Conservation (phyloP, 176 grass and related monocot species). For the Raddia distichophylla region DNA sequence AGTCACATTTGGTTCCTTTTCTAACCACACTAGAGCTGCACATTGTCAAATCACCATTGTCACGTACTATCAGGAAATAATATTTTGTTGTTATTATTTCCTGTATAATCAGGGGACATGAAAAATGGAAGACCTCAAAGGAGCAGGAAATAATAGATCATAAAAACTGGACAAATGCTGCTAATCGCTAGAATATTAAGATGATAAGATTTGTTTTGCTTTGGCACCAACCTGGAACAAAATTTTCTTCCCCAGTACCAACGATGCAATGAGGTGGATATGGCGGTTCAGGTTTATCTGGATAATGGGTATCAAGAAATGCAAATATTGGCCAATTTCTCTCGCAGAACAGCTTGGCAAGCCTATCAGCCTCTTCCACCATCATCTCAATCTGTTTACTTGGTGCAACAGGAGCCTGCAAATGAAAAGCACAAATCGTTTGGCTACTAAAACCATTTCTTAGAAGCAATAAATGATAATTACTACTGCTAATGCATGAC, state of each 20-base stretch:
- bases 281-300: slow-evolving; percentile 78
- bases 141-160: neutral
- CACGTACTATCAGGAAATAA: slow-evolving; percentile 1
- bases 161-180: neutral
- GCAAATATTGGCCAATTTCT: slow-evolving; percentile 81
- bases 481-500: neutral
- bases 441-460: slow-evolving; percentile 4
- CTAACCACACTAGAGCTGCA: slow-evolving; percentile 86
- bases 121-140: slow-evolving; percentile 1
- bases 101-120: neutral
- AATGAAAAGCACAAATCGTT: neutral
- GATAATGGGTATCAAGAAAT: slow-evolving; percentile 79
- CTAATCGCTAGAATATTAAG: neutral
- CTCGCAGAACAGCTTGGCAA: slow-evolving; percentile 74
- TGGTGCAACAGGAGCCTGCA: slow-evolving; percentile 76
- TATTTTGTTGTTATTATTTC: neutral
- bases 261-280: slow-evolving; percentile 95
- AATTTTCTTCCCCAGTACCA: slow-evolving; percentile 80
- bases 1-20: slow-evolving; percentile 78
- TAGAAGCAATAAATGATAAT: neutral
- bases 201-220: neutral
- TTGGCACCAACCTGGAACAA: slow-evolving; percentile 67
- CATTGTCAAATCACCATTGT: slow-evolving; percentile 8
- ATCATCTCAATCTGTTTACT: slow-evolving; percentile 83
- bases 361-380: slow-evolving; percentile 73